Percentiles rank a stretch among this genome's conserved stretches.
Evolutionary conservation across 495 filamentous ascomycete species (phyloP).

Genomic region (Lentithecium fluviatile): DNA sequence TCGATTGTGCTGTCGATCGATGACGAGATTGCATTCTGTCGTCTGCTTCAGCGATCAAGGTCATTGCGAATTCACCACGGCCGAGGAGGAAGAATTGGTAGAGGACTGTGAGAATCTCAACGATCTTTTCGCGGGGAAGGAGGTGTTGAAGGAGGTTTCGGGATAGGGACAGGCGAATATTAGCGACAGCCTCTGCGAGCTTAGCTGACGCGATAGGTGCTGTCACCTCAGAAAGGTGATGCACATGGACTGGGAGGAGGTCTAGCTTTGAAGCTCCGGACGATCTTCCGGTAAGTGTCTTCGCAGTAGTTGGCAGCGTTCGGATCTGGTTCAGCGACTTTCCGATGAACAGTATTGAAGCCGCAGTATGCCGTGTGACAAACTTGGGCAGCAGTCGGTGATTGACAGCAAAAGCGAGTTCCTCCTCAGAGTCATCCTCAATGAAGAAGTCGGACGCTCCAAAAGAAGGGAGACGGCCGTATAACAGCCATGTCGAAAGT

Average conservation of each 20-base stretch:
- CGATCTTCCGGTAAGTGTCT: conserved; percentile 36
- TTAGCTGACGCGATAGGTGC: conserved; percentile 70
- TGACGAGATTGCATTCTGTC: conserved; percentile 61
- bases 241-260: conserved; percentile 70
- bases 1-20: conserved; percentile 39
- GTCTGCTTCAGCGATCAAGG: conserved; percentile 80
- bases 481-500: conserved; percentile 82
- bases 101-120: conserved; percentile 73
- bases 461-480: conserved; percentile 74
- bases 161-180: conserved; percentile 77
- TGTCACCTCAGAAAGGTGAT: conserved; percentile 64
- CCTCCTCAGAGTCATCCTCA: conserved; percentile 46
- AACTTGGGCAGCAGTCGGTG: conserved; percentile 68
- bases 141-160: conserved; percentile 77
- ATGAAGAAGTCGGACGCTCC: conserved; percentile 82
- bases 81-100: conserved; percentile 85
- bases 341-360: conserved; percentile 87
- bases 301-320: conserved; percentile 46
- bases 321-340: conserved; percentile 81
- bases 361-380: conserved; percentile 69
- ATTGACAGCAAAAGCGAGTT: conserved; percentile 52
- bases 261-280: conserved; percentile 58
- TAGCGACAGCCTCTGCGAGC: conserved; percentile 67
- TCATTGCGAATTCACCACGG: conserved; percentile 85
- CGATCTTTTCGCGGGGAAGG: conserved; percentile 69